phyloP scores from a whole-genome alignment of 2,329 filamentous ascomycete species.

The Hypoxylon sp. region DNA sequence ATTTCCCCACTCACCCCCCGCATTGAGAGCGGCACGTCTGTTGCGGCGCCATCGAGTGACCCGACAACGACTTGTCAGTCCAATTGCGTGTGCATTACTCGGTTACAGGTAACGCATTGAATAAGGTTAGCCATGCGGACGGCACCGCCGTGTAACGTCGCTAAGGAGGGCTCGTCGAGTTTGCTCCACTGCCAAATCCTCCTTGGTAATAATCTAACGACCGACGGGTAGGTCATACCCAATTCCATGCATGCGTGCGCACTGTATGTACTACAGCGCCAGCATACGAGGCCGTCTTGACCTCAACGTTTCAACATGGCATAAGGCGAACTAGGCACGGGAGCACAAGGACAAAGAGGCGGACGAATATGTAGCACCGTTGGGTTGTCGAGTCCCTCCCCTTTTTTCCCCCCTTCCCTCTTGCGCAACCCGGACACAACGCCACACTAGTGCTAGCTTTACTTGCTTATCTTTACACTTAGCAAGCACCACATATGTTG shows the following conservation, averaged over 20 bases:
- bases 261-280: conserved; percentile 22
- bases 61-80: conserved; percentile 31
- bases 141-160: conserved; percentile 43
- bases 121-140: conserved; percentile 45
- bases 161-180: conserved; percentile 34
- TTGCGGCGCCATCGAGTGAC: conserved; percentile 28
- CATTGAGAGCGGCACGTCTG: conserved; percentile 23
- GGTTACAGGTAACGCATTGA: conserved; percentile 31
- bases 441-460: conserved; percentile 14
- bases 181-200: background rate
- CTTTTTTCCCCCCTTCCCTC: background rate
- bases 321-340: conserved; percentile 28
- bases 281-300: conserved; percentile 16
- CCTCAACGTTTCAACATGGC: conserved; percentile 18
- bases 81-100: conserved; percentile 20
- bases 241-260: conserved; percentile 12
- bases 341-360: conserved; percentile 21
- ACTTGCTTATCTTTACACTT: conserved; percentile 29
- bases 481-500: conserved; percentile 16
- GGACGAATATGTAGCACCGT: conserved; percentile 27
- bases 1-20: conserved; percentile 36
- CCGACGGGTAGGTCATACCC: conserved; percentile 7
- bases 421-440: conserved; percentile 35
- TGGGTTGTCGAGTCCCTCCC: conserved; percentile 5
- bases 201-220: conserved; percentile 22